phyloP scores from a whole-genome alignment of 73 alveolate species.

The Paramecium octaurelia region DNA sequence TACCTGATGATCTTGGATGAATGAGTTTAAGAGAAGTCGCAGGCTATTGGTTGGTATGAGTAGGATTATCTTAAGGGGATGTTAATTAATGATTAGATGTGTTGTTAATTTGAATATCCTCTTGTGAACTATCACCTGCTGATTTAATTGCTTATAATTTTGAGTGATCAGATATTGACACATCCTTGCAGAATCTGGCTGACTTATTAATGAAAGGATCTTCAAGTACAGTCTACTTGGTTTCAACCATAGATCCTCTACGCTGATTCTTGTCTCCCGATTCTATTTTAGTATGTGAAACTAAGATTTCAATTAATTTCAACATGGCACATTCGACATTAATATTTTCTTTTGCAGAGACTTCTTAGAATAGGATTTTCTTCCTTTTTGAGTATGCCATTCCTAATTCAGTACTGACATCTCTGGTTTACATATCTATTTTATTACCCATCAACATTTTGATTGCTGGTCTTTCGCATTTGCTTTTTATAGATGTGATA shows the following conservation, averaged over 20 bases:
- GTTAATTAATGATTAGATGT: neutral
- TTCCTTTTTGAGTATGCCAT: neutral
- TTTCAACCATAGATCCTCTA: neutral
- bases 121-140: neutral
- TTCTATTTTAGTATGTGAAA: neutral
- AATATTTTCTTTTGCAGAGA: slow-evolving; percentile 28
- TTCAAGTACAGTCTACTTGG: neutral
- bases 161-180: neutral
- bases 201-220: neutral
- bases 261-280: neutral
- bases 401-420: neutral
- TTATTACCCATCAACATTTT: neutral
- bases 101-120: neutral
- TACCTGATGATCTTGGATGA: too few species aligned
- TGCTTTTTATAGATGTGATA: neutral
- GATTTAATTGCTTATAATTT: neutral
- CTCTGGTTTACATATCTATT: neutral
- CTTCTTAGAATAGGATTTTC: neutral
- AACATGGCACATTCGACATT: neutral
- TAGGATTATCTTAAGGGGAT: neutral
- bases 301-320: neutral
- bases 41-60: neutral
- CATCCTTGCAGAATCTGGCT: neutral
- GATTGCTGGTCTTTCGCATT: neutral
- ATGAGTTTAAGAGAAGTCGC: neutral